Evolutionary conservation across 768 basidiomycete species (phyloP).

Genomic region (Hysterangium stoloniferum): DNA sequence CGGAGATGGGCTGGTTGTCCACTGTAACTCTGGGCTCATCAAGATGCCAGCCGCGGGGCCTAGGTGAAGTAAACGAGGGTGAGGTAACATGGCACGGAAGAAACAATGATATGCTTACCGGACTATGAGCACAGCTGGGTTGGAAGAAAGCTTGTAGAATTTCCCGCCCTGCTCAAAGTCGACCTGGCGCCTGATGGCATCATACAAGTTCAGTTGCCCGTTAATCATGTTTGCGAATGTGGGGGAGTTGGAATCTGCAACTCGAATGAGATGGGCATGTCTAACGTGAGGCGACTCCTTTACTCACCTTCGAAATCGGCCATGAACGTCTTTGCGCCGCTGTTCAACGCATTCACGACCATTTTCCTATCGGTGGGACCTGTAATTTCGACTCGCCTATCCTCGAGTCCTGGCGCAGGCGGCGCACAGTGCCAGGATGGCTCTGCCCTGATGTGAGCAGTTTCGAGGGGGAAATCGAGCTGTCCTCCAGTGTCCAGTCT

Average conservation of each 20-base stretch:
- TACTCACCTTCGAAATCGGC: conserved; percentile 91
- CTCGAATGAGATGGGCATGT: neutral
- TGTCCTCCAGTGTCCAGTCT: conserved; percentile 69
- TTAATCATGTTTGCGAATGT: conserved; percentile 90
- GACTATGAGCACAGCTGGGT: conserved; percentile 87
- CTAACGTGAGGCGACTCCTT: neutral
- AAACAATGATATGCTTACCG: conserved; percentile 45
- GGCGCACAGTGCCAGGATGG: conserved; percentile 88
- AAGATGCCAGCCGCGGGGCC: conserved; percentile 97
- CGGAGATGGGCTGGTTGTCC: conserved; percentile 86
- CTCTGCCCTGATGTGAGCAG: conserved; percentile 80
- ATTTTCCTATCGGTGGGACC: conserved; percentile 98
- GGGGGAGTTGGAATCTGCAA: conserved; percentile 82
- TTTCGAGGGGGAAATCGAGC: conserved; percentile 86
- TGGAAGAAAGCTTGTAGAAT: conserved; percentile 79
- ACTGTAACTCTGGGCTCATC: conserved; percentile 88
- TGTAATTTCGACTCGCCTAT: conserved; percentile 94
- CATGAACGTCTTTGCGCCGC: conserved; percentile 97
- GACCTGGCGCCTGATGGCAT: conserved; percentile 81
- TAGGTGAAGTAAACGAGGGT: conserved; percentile 25
- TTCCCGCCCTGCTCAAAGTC: conserved; percentile 88
- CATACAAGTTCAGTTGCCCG: conserved; percentile 91
- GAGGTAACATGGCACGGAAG: conserved; percentile 3
- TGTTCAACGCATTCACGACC: conserved; percentile 96
- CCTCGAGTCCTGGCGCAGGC: conserved; percentile 89